These are phyloP conservation scores for Wickerhamiella parazyma DNA, from an alignment of 805 yeast genomes.

Conservation along the genomic window DNA sequence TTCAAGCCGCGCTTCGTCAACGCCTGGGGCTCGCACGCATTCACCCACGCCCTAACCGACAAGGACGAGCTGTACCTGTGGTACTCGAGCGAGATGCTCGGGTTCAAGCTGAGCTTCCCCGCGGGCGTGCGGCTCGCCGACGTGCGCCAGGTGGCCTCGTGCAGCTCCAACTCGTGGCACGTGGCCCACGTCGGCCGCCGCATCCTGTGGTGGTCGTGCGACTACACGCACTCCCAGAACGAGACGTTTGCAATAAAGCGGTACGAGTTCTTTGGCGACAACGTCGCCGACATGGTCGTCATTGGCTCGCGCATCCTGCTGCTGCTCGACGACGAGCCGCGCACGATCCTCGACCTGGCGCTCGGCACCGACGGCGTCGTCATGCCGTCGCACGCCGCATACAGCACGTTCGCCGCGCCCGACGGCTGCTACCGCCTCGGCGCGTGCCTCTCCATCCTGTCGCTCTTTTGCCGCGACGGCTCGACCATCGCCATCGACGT, in stretches of 20 bases:
- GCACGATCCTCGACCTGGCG: neutral
- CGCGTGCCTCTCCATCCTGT: constrained; percentile 2
- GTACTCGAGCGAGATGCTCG: constrained; percentile 6
- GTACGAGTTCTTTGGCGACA: neutral
- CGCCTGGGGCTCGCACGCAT: constrained; percentile 7
- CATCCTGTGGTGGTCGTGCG: constrained; percentile 8
- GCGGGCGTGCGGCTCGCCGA: neutral
- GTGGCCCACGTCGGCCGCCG: constrained; percentile 2
- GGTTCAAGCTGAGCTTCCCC: constrained; percentile 2
- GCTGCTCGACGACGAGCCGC: neutral
- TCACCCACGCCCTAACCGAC: constrained; percentile 5
- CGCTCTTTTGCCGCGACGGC: constrained; percentile 2
- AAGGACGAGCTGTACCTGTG: constrained; percentile 4
- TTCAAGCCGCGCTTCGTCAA: constrained; percentile 2
- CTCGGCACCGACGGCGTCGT: constrained; percentile 2
- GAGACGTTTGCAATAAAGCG: constrained; percentile 1
- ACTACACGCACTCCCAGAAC: neutral
- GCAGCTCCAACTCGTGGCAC: constrained; percentile 7
- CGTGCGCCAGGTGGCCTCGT: constrained; percentile 1
- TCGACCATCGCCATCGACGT: constrained; percentile 1
- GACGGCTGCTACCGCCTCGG: neutral
- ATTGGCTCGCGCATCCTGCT: constrained; percentile 1
- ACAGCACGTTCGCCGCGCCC: neutral
- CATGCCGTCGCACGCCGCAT: neutral
- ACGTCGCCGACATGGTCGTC: constrained; percentile 2